phyloP scores from a whole-genome alignment of 1,284 basidiomycete species.

The Tetrapyrgos nigripes region DNA sequence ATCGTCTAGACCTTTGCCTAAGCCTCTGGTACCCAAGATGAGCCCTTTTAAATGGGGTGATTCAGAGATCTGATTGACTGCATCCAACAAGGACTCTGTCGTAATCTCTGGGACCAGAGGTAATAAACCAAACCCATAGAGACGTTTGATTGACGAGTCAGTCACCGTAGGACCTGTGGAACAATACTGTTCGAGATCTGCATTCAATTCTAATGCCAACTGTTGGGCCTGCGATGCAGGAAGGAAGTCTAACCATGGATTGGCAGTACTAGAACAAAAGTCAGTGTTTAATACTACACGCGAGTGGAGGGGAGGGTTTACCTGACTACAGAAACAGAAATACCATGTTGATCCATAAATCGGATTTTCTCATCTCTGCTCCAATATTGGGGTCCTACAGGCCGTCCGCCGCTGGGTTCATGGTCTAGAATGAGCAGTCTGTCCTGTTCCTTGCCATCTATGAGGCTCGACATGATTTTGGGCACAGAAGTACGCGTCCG shows the following conservation, averaged over 20 bases:
- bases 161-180: constrained; percentile 59
- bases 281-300: neutral
- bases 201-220: constrained; percentile 74
- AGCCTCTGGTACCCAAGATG: constrained; percentile 81
- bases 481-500: constrained; percentile 15
- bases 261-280: constrained; percentile 50
- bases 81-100: constrained; percentile 59
- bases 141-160: constrained; percentile 53
- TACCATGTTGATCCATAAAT: constrained; percentile 81
- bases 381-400: constrained; percentile 75
- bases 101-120: constrained; percentile 76
- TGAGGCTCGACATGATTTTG: constrained; percentile 13
- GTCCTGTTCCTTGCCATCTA: constrained; percentile 59
- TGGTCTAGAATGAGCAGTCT: constrained; percentile 77
- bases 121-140: constrained; percentile 86
- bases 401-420: constrained; percentile 77
- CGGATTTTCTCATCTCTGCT: constrained; percentile 76
- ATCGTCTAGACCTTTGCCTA: constrained; percentile 85
- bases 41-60: constrained; percentile 78
- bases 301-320: constrained; percentile 25
- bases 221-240: constrained; percentile 67
- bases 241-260: constrained; percentile 90
- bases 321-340: constrained; percentile 75
- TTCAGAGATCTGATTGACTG: constrained; percentile 67
- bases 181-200: constrained; percentile 81